Evolutionary conservation across 371 early-diverging fungal genomes (phyloP), one percentile per base, ranked within the genome.

Genomic region (Furculomyces boomerangus): DNA sequence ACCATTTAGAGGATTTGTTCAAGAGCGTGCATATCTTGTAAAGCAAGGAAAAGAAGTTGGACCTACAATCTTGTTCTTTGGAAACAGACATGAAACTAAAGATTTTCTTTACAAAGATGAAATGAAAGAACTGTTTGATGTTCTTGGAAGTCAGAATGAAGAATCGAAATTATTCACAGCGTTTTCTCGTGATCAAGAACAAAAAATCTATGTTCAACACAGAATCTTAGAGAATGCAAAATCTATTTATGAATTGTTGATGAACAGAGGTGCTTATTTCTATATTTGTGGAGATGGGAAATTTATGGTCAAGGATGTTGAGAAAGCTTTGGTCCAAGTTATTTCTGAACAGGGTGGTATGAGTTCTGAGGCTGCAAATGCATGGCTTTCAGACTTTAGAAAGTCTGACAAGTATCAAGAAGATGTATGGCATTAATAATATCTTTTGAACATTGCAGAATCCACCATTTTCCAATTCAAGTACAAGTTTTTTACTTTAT

Each of bases 271-370:
- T 7, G 70, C 65, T 1, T 30, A 44, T 10, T 52, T 69, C 8
- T 96, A 92, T 60, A 84, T 96, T 41, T 93, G 93, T 62, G 93
- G 94, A 58, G 95, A 97, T 71, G 95, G 92, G 41, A 93, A 88
- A 71, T 71, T 77, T 56, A 97, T 97, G 98, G 95, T 93, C 20
- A 77, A 80, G 46, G 95, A 94, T 60, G 95, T 97, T 2, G 71
- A 83, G 51, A 62, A 70, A 30, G 71, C 74, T 2, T 74, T 93
- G 48, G 67, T 79, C 0, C 66, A 77, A 32, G 75, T 90, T 60
- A 90, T 87, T 18, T 65, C 69, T 50, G 60, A 71, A 20, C 67
- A 68, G 44, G 93, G 91, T 14, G 84, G 75, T 3, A 63, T 80
- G 70, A 57, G 71, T 0, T 82, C 81, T 54, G 80, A 77, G 2